phyloP scores from a whole-genome alignment of 2,329 filamentous ascomycete genomes.

The Fusarium sp. region DNA sequence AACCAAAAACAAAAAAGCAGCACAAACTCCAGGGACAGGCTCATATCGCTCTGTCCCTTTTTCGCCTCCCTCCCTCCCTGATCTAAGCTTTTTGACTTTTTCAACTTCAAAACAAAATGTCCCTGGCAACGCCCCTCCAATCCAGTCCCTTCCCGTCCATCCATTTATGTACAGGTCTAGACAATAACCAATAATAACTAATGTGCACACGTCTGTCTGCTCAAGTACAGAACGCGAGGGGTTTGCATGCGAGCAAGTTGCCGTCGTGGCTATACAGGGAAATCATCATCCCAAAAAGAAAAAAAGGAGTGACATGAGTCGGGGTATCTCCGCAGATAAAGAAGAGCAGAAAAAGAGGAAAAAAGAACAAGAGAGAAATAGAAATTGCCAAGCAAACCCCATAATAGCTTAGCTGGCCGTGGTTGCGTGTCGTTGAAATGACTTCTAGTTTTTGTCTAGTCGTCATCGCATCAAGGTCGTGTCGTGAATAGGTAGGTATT shows the following conservation, averaged over 20 bases:
- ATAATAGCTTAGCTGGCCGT: constrained; percentile 34
- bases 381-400: constrained; percentile 37
- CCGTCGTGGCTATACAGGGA: constrained; percentile 42
- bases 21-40: constrained; percentile 38
- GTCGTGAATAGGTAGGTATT: constrained; percentile 42
- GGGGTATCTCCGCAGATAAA: constrained; percentile 44
- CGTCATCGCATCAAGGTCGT: constrained; percentile 42
- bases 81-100: constrained; percentile 45
- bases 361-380: constrained; percentile 33
- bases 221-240: constrained; percentile 7
- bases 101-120: constrained; percentile 29
- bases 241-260: constrained; percentile 25
- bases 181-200: constrained; percentile 39
- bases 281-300: constrained; percentile 20
- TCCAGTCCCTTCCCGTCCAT: constrained; percentile 4
- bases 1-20: constrained; percentile 28
- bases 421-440: constrained; percentile 15
- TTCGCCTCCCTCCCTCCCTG: constrained; percentile 31
- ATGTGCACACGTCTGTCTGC: constrained; percentile 27
- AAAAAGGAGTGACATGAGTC: constrained; percentile 46
- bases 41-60: constrained; percentile 27
- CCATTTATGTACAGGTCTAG: constrained; percentile 43
- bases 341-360: constrained; percentile 10
- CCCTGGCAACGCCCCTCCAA: constrained; percentile 39
- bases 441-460: constrained; percentile 37